Conservation (phyloP, 176 grass and related monocot species). For the Musa troglodytarum region DNA sequence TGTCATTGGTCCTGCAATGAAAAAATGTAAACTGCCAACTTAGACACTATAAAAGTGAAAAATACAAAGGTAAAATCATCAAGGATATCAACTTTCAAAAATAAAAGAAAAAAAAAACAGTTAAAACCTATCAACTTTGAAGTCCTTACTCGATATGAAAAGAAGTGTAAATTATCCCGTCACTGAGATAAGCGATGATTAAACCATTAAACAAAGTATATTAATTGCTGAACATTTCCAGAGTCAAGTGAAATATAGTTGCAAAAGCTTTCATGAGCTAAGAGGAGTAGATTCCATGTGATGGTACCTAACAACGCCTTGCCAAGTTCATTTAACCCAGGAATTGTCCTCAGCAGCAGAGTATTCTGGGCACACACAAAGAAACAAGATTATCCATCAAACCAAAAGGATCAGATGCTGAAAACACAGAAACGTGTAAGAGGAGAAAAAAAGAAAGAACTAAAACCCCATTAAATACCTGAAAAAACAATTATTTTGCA, state of each 20-base stretch:
- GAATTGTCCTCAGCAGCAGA: conserved; percentile 56
- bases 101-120: not conserved
- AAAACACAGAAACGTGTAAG: not conserved
- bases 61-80: not conserved
- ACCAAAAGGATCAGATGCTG: not conserved
- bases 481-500: not conserved
- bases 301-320: conserved; percentile 69
- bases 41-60: not conserved
- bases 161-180: not conserved
- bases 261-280: not conserved
- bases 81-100: not conserved
- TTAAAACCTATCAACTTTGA: not conserved
- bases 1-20: conserved; percentile 40
- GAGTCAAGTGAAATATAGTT: not conserved
- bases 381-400: conserved; percentile 16
- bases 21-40: not conserved
- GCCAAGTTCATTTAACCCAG: conserved; percentile 76
- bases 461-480: not conserved
- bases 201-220: not conserved
- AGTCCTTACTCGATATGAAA: not conserved
- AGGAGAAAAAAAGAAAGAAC: not conserved
- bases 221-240: not conserved
- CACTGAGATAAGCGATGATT: not conserved
- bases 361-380: conserved; percentile 55
- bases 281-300: conserved; percentile 4